phyloP scores from a whole-genome alignment of 2,329 filamentous ascomycete genomes.

The Laburnicola sp. region DNA sequence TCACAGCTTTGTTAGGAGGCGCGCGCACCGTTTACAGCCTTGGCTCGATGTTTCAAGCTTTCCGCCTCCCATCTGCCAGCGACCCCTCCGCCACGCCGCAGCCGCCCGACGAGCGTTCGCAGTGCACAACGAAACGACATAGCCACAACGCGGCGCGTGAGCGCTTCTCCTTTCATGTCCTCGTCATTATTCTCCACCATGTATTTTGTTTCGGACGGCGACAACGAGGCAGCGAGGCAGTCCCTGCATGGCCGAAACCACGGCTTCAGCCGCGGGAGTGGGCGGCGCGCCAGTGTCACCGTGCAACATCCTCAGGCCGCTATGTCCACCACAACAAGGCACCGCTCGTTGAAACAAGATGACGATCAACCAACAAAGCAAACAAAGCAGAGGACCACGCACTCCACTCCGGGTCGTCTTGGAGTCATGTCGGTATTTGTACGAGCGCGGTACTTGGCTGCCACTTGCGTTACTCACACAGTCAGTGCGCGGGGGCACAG shows the following conservation, averaged over 20 bases:
- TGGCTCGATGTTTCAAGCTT: too few relatives aligned
- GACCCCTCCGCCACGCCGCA: slow-evolving; percentile 3
- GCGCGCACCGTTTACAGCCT: background rate
- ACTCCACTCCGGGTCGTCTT: too few relatives aligned
- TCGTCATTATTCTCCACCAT: too few relatives aligned
- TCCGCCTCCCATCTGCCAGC: too few relatives aligned
- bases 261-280: too few relatives aligned
- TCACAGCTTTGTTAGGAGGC: too few relatives aligned
- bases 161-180: background rate
- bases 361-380: slow-evolving; percentile 2
- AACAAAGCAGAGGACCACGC: too few relatives aligned
- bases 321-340: slow-evolving; percentile 1
- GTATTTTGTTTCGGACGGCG: slow-evolving; percentile 1
- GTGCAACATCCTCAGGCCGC: background rate
- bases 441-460: too few relatives aligned
- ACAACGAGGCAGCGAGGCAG: background rate
- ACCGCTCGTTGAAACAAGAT: slow-evolving; percentile 1
- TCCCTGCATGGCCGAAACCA: slow-evolving; percentile 7
- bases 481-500: too few relatives aligned
- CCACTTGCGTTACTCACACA: too few relatives aligned
- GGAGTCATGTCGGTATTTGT: too few relatives aligned
- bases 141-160: background rate
- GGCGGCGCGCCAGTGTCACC: background rate
- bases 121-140: background rate
- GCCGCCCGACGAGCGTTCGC: background rate